Base-by-base conservation (phyloP, 345 rosid species). In the Brassica cretica region DNA sequence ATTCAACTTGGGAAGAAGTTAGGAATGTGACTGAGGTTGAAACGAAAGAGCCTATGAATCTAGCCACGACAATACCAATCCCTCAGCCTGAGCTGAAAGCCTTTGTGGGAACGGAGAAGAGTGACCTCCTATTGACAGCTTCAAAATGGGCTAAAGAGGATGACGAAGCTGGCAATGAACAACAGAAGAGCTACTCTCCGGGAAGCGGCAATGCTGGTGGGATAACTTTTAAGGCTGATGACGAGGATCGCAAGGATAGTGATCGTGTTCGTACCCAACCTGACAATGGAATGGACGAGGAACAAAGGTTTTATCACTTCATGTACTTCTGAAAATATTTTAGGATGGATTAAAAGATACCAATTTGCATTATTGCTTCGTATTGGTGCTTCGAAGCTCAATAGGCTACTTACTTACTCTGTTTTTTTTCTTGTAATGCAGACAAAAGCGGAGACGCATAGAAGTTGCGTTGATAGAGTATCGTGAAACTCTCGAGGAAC, bases 91-190 rank as follows among this genome's bases (percentile, higher is more conserved):
- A 93, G 75, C 78, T 85, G 67, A 91, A 85, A 82, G 82, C 88
- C 66, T 89, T 90, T 70, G 56, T 79, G 2, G 89, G 80, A 76
- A 93, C 85, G 79, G 98, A 93, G 85, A 93, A 87, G 84, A 84
- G 3, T 33, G 98, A 91, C 66, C 93, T 89, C 66, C 79, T 90
- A 64, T 85, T 93, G 85, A 93, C 97, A 29, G 88, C 96, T 64
- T 93, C 99, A 68, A 96, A 90, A 83, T 96, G 99, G 99, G 93
- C 97, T 66, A 83, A 90, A 72, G 99, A 96, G 79, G 95, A 93
- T 84, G 93, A 93, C 70, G 98, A 88, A 63, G 89, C 89, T 70
- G 97, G 89, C 27, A 96, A 93, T 64, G 99, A 88, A 71, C 93
- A 85, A 76, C 87, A 90, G 85, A 86, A 84, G 79, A 86, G 96